Conservation (phyloP, 768 basidiomycete genomes). For the Suillus americanus region DNA sequence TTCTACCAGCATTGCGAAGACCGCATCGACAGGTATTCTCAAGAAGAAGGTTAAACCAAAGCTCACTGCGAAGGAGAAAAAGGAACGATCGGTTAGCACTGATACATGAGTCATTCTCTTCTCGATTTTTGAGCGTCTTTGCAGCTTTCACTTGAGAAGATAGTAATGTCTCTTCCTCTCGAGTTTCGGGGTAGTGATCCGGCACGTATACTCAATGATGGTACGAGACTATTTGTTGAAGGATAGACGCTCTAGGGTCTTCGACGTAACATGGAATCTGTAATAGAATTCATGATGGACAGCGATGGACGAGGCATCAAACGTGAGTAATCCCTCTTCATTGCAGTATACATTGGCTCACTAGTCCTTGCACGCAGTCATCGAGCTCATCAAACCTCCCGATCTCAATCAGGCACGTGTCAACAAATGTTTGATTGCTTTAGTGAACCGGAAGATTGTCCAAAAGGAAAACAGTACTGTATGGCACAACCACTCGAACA, state of each 20-base stretch:
- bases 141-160: constrained; percentile 64
- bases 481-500: constrained; percentile 14
- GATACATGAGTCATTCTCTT: not conserved
- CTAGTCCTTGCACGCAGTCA: constrained; percentile 46
- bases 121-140: too few relatives aligned
- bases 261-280: constrained; percentile 74
- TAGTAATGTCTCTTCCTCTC: constrained; percentile 75
- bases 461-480: constrained; percentile 70
- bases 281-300: constrained; percentile 77
- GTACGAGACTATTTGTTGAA: not conserved
- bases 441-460: constrained; percentile 85
- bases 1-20: constrained; percentile 41
- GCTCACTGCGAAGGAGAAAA: constrained; percentile 78
- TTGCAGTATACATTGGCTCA: not conserved
- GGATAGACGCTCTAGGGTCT: constrained; percentile 49
- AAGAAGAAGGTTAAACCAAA: constrained; percentile 64
- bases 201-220: constrained; percentile 42
- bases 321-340: constrained; percentile 34
- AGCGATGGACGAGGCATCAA: constrained; percentile 59
- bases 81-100: constrained; percentile 65
- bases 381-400: constrained; percentile 73
- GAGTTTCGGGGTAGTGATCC: constrained; percentile 91
- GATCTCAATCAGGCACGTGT: constrained; percentile 88
- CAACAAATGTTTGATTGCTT: constrained; percentile 90
- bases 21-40: constrained; percentile 40